Base-by-base conservation (phyloP, 2,329 filamentous ascomycete species). In the Fusarium albosuccineum region DNA sequence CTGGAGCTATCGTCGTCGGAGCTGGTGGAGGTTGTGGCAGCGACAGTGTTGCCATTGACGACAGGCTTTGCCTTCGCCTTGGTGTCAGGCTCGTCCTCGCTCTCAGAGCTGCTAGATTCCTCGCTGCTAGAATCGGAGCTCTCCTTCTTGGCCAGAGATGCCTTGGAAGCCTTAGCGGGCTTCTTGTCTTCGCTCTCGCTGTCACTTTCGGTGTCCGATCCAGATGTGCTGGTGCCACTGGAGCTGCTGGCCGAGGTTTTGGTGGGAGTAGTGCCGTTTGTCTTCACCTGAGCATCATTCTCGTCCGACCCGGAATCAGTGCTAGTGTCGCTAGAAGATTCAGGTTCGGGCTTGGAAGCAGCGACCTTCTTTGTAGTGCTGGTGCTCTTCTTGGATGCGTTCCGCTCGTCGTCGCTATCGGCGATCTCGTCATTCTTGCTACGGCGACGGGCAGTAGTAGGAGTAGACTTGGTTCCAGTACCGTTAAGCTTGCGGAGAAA, bases 401-500 rank as follows among this genome's bases (percentile, higher is more conserved):
- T 74, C 56, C 76, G 77, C 62, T 81, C 80, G 69, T 68, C 77
- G 68, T 82, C 79, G 69, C 80, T 82, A 58, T 82, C 80, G 70
- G 79, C 79, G 60, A 82, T 81, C 63, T 81, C 80, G 22, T 79
- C 77, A 42, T 75, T 62, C 66, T 77, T 76, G 73, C 66, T 73
- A 60, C 72, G 75, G 55, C 72, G 74, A 36, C 59, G 66, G 45
- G 66, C 40, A 52, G 67, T 46, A 11, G 49, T 62, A 49, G 39
- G 51, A 42, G 54, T 55, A 55, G 62, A 30, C 49, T 73, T 74
- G n/a, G 52, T 41, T 9, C 49, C 11, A 39, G 66, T 44, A 45
- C 66, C 61, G 39, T 52, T 56, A 37, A 80, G 73, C 60, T 78
- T 80, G 52, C 74, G 76, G 49, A 79, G 63, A 33, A 81, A 76